phyloP scores from a whole-genome alignment of 1,284 basidiomycete species.

The Bondarzewia mesenterica region DNA sequence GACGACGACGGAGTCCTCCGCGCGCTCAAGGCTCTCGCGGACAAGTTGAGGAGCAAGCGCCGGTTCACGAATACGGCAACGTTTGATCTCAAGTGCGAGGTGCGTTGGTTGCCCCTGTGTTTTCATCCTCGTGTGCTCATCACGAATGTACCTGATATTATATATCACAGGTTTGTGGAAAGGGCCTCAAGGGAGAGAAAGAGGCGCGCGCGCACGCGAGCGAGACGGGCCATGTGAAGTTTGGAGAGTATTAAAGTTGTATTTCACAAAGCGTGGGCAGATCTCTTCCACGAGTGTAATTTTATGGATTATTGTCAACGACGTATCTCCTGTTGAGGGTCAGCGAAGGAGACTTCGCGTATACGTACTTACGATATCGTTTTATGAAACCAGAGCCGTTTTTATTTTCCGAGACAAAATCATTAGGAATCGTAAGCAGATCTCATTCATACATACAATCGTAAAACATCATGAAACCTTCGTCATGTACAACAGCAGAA shows the following conservation, averaged over 20 bases:
- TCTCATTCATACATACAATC: no score
- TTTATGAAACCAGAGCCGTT: no score
- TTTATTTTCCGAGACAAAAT: no score
- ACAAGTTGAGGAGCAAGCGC: constrained; percentile 61
- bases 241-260: constrained; percentile 72
- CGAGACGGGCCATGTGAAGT: constrained; percentile 78
- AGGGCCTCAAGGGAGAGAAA: constrained; percentile 87
- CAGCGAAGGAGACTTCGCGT: no score
- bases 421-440: no score
- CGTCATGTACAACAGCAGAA: no score
- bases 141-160: constrained; percentile 11
- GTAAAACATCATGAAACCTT: no score
- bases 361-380: no score
- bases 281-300: no score
- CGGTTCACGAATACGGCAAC: constrained; percentile 89
- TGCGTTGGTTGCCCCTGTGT: constrained; percentile 22
- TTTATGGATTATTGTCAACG: no score
- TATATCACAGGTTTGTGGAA: constrained; percentile 52
- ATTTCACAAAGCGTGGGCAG: no score
- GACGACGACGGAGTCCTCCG: constrained; percentile 47
- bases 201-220: constrained; percentile 83
- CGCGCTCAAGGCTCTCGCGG: constrained; percentile 68
- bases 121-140: neutral
- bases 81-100: constrained; percentile 82
- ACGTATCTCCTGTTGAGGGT: no score